Conservation (phyloP, 2,329 filamentous ascomycete genomes). For the Elsinoe fawcettii region DNA sequence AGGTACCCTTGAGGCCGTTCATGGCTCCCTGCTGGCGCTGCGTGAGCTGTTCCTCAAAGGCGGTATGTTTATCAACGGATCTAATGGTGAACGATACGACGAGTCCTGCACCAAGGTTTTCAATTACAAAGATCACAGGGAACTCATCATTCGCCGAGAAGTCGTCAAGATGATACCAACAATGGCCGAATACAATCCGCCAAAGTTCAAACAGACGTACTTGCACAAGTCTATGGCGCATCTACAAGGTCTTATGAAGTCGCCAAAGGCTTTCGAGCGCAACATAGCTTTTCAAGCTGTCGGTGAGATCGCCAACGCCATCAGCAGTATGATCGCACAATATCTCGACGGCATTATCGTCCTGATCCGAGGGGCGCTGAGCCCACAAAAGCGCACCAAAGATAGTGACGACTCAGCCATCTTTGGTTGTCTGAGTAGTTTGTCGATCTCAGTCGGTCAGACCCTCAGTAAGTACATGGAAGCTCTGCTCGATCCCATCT, state of each 20-base stretch:
- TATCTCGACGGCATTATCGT: slow-evolving; percentile 92
- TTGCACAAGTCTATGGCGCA: slow-evolving; percentile 97
- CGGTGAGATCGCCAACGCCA: slow-evolving; percentile 90
- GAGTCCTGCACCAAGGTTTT: slow-evolving; percentile 90
- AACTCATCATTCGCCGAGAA: slow-evolving; percentile 77
- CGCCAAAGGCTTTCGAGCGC: slow-evolving; percentile 67
- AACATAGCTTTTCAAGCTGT: slow-evolving; percentile 95
- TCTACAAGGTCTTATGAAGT: slow-evolving; percentile 85
- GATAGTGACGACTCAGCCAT: slow-evolving; percentile 63
- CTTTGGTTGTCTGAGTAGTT: slow-evolving; percentile 94
- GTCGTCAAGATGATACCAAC: slow-evolving; percentile 88
- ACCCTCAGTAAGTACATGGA: slow-evolving; percentile 98
- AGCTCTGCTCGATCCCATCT: slow-evolving; percentile 87
- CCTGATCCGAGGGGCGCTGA: slow-evolving; percentile 85
- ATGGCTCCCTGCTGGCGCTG: slow-evolving; percentile 87
- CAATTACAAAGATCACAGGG: slow-evolving; percentile 86
- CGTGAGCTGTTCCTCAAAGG: slow-evolving; percentile 90
- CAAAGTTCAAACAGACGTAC: slow-evolving; percentile 79
- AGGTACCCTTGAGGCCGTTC: slow-evolving; percentile 77
- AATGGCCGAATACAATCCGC: slow-evolving; percentile 82
- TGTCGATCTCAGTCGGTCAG: slow-evolving; percentile 90
- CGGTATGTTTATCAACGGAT: slow-evolving; percentile 80
- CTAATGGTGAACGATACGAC: slow-evolving; percentile 70
- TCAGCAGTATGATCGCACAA: slow-evolving; percentile 87
- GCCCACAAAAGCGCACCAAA: slow-evolving; percentile 63